These are phyloP conservation scores for Pseudevernia furfuracea DNA, from an alignment of 495 filamentous ascomycete species.

Conservation along the genomic window DNA sequence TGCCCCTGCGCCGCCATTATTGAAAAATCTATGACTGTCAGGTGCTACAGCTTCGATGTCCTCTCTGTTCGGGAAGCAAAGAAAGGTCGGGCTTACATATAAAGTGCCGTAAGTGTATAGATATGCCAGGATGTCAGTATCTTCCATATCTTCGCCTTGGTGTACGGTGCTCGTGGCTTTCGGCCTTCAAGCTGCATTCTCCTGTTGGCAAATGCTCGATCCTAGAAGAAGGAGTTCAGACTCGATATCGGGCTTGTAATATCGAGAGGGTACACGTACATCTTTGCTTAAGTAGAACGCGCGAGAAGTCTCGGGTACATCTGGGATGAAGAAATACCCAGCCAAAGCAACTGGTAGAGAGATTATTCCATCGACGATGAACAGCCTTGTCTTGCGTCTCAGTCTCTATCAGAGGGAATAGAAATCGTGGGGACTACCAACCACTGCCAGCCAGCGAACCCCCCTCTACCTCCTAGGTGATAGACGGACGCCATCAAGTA, in stretches of 20 bases:
- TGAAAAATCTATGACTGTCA: background rate
- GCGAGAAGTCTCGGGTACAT: background rate
- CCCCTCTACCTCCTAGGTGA: background rate
- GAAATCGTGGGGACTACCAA: background rate
- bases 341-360: background rate
- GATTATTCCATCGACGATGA: background rate
- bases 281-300: background rate
- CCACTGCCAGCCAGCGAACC: background rate
- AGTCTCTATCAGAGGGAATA: background rate
- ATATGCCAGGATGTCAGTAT: slow-evolving; percentile 3
- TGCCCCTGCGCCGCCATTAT: background rate
- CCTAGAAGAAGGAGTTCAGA: background rate
- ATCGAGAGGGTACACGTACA: background rate
- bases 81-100: background rate
- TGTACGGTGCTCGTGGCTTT: background rate
- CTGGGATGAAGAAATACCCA: background rate
- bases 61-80: no score
- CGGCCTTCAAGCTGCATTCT: background rate
- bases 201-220: background rate
- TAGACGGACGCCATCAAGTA: background rate
- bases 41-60: background rate
- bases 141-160: background rate
- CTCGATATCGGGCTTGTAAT: background rate
- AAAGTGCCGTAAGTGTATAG: background rate
- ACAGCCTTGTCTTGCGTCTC: background rate